Conservation (phyloP, 345 rosid genomes). For the Salix arbutifolia region DNA sequence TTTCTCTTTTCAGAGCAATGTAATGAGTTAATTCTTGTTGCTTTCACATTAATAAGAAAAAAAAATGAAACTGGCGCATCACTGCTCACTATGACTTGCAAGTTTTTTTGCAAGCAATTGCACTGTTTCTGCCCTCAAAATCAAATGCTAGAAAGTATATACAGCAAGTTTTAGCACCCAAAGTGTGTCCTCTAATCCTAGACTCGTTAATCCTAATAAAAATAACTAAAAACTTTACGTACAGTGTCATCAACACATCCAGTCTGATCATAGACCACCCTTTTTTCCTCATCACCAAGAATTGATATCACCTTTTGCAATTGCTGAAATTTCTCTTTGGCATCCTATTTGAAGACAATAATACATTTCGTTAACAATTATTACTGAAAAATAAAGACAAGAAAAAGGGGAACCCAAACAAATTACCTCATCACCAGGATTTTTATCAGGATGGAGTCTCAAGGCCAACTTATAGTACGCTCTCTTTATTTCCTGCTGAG, state of each 20-base stretch:
- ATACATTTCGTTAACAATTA: background rate
- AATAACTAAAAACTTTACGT: constrained; percentile 30
- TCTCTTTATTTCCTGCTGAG: constrained; percentile 81
- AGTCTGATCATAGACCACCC: constrained; percentile 79
- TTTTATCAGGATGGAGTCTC: constrained; percentile 90
- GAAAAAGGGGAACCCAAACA: background rate
- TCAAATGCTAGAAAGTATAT: background rate
- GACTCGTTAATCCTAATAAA: background rate
- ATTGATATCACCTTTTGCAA: constrained; percentile 86
- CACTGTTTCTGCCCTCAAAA: background rate
- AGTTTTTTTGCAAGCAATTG: background rate
- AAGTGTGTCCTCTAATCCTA: background rate
- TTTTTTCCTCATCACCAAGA: constrained; percentile 85
- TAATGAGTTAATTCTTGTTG: background rate
- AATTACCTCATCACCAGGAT: constrained; percentile 76
- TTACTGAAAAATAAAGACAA: background rate
- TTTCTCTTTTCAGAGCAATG: background rate
- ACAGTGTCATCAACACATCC: constrained; percentile 87
- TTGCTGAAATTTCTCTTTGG: constrained; percentile 94
- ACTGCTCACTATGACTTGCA: background rate
- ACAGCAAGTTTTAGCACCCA: background rate
- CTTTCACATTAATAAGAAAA: background rate
- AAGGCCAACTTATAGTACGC: constrained; percentile 83
- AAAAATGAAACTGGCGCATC: background rate
- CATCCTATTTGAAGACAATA: constrained; percentile 47